Percentiles rank a stretch among this genome's conserved stretches.
Evolutionary conservation across 1,284 basidiomycete genomes (phyloP).

Genomic region (Exobasidium cylindrosporum): DNA sequence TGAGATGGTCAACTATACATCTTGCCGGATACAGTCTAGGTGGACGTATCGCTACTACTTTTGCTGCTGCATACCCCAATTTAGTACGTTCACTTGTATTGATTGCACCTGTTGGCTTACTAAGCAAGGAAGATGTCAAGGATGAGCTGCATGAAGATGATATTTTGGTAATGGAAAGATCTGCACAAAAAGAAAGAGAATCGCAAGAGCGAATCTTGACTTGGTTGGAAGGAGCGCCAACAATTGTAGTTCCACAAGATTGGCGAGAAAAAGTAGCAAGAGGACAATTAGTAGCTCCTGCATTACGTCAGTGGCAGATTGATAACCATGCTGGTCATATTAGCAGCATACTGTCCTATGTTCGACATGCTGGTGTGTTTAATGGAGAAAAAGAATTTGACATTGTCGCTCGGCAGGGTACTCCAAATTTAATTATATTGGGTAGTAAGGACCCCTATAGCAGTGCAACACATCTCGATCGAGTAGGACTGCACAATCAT

Average conservation of each 20-base stretch:
- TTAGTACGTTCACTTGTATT: not conserved
- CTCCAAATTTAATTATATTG: not conserved
- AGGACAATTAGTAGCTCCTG: not conserved
- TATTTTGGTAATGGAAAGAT: no score
- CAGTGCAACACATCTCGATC: not conserved
- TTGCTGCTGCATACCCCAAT: not conserved
- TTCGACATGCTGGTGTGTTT: not conserved
- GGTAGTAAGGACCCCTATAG: not conserved
- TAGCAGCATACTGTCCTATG: not conserved
- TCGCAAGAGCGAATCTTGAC: no score
- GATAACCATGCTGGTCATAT: not conserved
- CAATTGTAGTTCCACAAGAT: conserved; percentile 2
- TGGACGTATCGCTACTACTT: not conserved
- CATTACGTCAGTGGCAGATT: not conserved
- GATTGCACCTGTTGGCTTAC: not conserved
- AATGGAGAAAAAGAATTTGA: not conserved
- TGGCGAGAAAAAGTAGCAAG: not conserved
- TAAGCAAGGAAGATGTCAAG: not conserved
- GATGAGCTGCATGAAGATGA: not conserved
- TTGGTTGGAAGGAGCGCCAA: not conserved
- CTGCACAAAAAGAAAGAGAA: no score
- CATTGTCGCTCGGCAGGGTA: no score
- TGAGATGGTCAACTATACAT: not conserved
- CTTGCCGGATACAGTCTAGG: not conserved
- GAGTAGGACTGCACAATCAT: not conserved